These are phyloP conservation scores for Acanthochlamys bracteata DNA, from an alignment of 106 monocot species.

Conservation along the genomic window DNA sequence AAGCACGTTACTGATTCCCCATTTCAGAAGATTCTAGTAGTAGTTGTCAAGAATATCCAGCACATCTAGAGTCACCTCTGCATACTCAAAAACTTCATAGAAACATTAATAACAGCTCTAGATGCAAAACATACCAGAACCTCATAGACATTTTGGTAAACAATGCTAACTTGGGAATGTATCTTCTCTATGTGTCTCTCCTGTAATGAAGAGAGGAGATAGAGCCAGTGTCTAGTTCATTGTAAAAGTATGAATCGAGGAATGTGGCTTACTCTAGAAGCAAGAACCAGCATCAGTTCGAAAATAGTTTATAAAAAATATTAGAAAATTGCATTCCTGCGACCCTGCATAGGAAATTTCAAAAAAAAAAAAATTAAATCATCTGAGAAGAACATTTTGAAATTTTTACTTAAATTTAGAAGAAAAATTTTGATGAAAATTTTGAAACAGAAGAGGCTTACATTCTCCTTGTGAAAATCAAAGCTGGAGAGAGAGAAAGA, in stretches of 20 bases:
- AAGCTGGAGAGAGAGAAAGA: too few relatives aligned
- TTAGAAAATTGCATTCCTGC: too few relatives aligned
- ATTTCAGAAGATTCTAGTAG: neutral
- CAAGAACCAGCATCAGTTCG: slow-evolving; percentile 33
- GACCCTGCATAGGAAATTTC: too few relatives aligned
- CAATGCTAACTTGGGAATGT: slow-evolving; percentile 49
- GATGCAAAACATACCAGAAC: neutral
- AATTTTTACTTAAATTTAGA: too few relatives aligned
- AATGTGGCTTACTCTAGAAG: slow-evolving; percentile 30
- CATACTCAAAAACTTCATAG: neutral
- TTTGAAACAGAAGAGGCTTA: too few relatives aligned
- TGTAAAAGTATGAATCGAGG: slow-evolving; percentile 4
- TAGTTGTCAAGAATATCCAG: neutral
- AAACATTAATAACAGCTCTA: neutral
- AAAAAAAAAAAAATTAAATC: too few relatives aligned
- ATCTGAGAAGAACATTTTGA: too few relatives aligned
- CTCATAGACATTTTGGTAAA: neutral
- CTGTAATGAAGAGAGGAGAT: slow-evolving; percentile 19
- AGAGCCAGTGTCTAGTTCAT: slow-evolving; percentile 8
- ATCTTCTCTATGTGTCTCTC: slow-evolving; percentile 23
- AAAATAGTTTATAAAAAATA: slow-evolving; percentile 1
- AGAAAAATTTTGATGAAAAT: too few relatives aligned
- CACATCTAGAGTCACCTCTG: neutral
- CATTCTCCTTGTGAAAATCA: too few relatives aligned
- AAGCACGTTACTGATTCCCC: neutral